Conservation (phyloP, 192 early-diverging fungal genomes). For the Entomortierella parvispora region DNA sequence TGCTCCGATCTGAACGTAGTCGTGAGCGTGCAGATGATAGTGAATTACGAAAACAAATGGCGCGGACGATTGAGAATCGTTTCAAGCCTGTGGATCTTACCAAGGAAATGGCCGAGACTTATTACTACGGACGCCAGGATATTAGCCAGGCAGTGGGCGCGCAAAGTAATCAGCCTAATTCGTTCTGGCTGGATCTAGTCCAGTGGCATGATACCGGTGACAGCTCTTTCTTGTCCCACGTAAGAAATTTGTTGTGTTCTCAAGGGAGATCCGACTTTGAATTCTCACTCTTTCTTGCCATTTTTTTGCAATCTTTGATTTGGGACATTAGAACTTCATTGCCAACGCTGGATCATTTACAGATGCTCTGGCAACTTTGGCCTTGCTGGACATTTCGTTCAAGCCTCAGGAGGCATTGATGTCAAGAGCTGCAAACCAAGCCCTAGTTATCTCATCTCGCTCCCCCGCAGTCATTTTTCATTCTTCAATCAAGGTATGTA, state of each 20-base stretch:
- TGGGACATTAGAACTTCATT: slow-evolving; percentile 52
- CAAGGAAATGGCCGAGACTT: slow-evolving; percentile 50
- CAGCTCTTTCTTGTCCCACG: slow-evolving; percentile 53
- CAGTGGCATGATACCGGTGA: slow-evolving; percentile 27
- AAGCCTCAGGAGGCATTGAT: slow-evolving; percentile 20
- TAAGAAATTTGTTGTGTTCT: slow-evolving; percentile 16
- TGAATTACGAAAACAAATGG: no score
- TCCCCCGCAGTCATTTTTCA: slow-evolving; percentile 57
- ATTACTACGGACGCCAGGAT: slow-evolving; percentile 32
- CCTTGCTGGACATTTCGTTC: slow-evolving; percentile 53
- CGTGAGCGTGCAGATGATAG: no score
- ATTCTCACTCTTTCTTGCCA: no score
- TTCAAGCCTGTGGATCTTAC: slow-evolving; percentile 50
- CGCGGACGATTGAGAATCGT: slow-evolving; percentile 1
- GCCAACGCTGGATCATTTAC: slow-evolving; percentile 46
- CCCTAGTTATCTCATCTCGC: slow-evolving; percentile 37
- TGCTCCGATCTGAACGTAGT: no score
- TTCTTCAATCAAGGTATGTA: slow-evolving; percentile 52
- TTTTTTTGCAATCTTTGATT: neutral
- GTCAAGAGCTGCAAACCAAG: slow-evolving; percentile 17
- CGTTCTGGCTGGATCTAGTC: slow-evolving; percentile 61
- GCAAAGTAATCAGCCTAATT: slow-evolving; percentile 11
- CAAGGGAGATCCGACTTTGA: no score
- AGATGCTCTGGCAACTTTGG: slow-evolving; percentile 53
- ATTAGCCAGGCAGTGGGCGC: neutral